These are phyloP conservation scores for Serendipita sp. DNA, from an alignment of 1,284 basidiomycete species.

Conservation along the genomic window DNA sequence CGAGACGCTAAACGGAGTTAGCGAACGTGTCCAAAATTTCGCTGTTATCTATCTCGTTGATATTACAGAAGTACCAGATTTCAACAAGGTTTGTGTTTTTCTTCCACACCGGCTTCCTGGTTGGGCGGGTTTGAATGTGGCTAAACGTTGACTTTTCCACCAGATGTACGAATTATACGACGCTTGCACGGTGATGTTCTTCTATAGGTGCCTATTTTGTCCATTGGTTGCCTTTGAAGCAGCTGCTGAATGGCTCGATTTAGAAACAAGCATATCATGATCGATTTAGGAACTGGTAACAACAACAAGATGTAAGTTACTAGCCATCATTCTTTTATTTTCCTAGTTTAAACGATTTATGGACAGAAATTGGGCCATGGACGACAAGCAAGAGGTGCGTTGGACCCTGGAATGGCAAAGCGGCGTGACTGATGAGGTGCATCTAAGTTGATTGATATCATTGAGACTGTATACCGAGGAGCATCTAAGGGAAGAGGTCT, in stretches of 20 bases:
- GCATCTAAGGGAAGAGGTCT: slow-evolving; percentile 96
- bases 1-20: slow-evolving; percentile 85
- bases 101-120: neutral
- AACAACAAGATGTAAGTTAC: slow-evolving; percentile 91
- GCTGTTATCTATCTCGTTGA: slow-evolving; percentile 93
- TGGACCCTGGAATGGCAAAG: slow-evolving; percentile 8
- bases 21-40: slow-evolving; percentile 96
- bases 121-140: neutral
- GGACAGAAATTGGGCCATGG: slow-evolving; percentile 90
- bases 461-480: slow-evolving; percentile 96
- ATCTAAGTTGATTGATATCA: slow-evolving; percentile 82
- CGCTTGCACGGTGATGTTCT: slow-evolving; percentile 94
- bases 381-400: slow-evolving; percentile 88
- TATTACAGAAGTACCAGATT: slow-evolving; percentile 95
- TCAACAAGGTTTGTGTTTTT: slow-evolving; percentile 71
- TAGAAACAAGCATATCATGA: slow-evolving; percentile 99
- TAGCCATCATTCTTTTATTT: neutral
- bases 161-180: slow-evolving; percentile 95
- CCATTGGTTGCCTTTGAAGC: neutral
- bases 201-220: slow-evolving; percentile 55
- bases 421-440: neutral
- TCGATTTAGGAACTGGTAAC: slow-evolving; percentile 97
- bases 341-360: neutral
- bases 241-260: slow-evolving; percentile 6
- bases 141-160: neutral